Evolutionary conservation across 2,329 filamentous ascomycete genomes (phyloP).

Genomic region (Aspergillus neoniger): DNA sequence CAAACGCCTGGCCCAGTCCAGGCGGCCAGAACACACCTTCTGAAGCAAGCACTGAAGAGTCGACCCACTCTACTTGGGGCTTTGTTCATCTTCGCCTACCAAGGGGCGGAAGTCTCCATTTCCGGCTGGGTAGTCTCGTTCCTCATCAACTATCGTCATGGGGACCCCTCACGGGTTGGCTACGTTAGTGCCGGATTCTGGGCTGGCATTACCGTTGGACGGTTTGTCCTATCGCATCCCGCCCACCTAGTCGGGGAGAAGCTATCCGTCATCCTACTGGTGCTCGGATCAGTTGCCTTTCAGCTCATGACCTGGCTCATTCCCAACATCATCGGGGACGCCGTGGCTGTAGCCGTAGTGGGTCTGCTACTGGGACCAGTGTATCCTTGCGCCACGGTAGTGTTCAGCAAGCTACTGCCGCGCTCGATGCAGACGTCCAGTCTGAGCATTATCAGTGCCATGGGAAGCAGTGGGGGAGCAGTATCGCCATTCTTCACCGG

Average conservation of each 20-base stretch:
- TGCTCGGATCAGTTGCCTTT: constrained; percentile 64
- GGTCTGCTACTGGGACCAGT: constrained; percentile 76
- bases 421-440: constrained; percentile 42
- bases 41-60: constrained; percentile 54
- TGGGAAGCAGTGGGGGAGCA: constrained; percentile 47
- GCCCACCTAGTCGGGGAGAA: constrained; percentile 71
- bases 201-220: constrained; percentile 73
- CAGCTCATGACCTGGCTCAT: constrained; percentile 78
- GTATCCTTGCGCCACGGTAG: constrained; percentile 70
- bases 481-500: constrained; percentile 52
- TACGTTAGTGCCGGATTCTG: constrained; percentile 74
- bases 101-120: constrained; percentile 80
- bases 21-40: constrained; percentile 35
- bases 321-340: constrained; percentile 71
- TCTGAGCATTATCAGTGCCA: constrained; percentile 41
- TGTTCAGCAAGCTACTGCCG: constrained; percentile 57
- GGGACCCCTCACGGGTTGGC: constrained; percentile 69
- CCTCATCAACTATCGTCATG: constrained; percentile 70
- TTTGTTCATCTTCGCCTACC: constrained; percentile 82
- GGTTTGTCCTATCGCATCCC: constrained; percentile 69
- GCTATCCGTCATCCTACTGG: constrained; percentile 64
- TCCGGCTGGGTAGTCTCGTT: constrained; percentile 88
- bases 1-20: constrained; percentile 32
- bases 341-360: constrained; percentile 67
- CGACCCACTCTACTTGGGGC: constrained; percentile 70